Base-by-base conservation (phyloP, 1,284 basidiomycete species). In the Trichosporon ovoides region DNA sequence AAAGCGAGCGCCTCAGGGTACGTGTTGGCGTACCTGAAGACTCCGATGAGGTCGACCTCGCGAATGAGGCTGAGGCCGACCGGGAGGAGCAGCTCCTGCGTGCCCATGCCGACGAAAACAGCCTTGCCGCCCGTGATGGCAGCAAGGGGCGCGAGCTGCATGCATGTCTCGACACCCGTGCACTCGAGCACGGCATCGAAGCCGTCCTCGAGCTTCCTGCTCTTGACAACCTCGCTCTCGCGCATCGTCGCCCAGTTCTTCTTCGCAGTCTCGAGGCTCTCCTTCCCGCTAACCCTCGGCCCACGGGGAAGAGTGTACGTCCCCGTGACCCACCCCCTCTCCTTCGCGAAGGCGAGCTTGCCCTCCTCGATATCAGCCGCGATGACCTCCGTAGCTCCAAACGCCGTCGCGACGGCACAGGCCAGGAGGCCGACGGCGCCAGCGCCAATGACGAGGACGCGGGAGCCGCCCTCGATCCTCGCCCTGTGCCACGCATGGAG, bases 51-150 rank as follows among this genome's bases (percentile, higher is more conserved):
- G 77, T 97, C 93, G 61, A 98, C 91, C 78, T 98, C 94, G 54
- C 94, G 86, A 51, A 87, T 78, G 13, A 91, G 85, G 14, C 91
- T 89, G 19, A 84, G 83, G 31, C 87, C 87, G 57, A 92, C 82
- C n/a, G 94, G 93, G 52, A 95, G 81, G 61, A 83, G 81, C 59
- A 89, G 84, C 69, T 87, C 88, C 62, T 86, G 84, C 19, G 89
- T 85, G 65, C 94, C 94, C 94, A 98, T 98, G 33, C 94, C 94
- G 67, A 98, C 85, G 68, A 92, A 88, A 80, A 92, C 87, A 56
- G 95, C 88, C 73, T 88, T 89, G 43, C 90, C 89, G 54, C 92
- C 93, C 6, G 89, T 81, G 24, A 48, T 20, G 31, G 46, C 22
- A 9, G 55, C 52, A 18, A 51, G 49, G 19, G 37, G 60, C 56